phyloP scores from a whole-genome alignment of 1,139 yeast genomes.

The Saccharomyces hybrid region DNA sequence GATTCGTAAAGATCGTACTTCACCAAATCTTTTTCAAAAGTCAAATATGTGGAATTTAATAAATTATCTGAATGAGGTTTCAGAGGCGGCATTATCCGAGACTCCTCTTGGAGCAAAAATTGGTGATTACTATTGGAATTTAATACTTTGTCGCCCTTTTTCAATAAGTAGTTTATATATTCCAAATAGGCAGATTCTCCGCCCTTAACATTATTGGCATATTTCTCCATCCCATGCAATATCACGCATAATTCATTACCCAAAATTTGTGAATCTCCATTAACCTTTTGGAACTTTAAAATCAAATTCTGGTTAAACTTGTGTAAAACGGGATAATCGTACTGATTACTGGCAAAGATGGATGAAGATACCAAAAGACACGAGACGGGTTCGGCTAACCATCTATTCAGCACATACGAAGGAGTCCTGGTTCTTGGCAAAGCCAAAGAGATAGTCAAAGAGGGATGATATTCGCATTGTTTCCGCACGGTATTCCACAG shows the following conservation, averaged over 20 bases:
- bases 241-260: constrained; percentile 28
- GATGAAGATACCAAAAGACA: constrained; percentile 48
- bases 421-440: constrained; percentile 46
- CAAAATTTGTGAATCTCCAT: constrained; percentile 25
- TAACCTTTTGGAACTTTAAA: constrained; percentile 28
- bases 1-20: constrained; percentile 62
- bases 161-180: constrained; percentile 45
- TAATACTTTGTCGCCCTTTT: constrained; percentile 31
- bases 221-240: constrained; percentile 42
- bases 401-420: constrained; percentile 42
- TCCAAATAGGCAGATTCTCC: constrained; percentile 43
- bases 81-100: constrained; percentile 45
- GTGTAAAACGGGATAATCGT: constrained; percentile 54
- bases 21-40: constrained; percentile 59
- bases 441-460: constrained; percentile 51
- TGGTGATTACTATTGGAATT: constrained; percentile 3
- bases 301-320: constrained; percentile 42
- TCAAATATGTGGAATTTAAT: constrained; percentile 51
- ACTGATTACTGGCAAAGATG: constrained; percentile 48
- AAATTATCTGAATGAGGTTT: constrained; percentile 61
- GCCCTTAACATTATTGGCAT: constrained; percentile 33
- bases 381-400: constrained; percentile 61
- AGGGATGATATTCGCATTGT: constrained; percentile 44
- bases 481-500: constrained; percentile 58
- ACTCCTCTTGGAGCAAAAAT: constrained; percentile 3